Evolutionary conservation across 2,329 filamentous ascomycete genomes (phyloP).

Genomic region (Neofusicoccum umdonicola): DNA sequence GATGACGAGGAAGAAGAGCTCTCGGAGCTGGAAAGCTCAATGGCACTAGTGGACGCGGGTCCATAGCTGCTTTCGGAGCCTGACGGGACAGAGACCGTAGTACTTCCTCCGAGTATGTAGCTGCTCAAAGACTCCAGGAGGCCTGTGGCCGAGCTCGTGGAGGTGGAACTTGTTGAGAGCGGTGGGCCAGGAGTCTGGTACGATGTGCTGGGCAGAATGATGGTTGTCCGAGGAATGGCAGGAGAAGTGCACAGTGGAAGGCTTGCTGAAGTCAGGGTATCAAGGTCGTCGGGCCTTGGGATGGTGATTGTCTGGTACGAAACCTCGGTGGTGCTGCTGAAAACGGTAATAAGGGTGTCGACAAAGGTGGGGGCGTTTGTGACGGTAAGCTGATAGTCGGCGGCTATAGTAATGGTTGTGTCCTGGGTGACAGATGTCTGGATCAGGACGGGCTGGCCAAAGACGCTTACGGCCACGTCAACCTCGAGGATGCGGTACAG

Average conservation of each 20-base stretch:
- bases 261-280: too few relatives aligned
- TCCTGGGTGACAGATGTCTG: not conserved
- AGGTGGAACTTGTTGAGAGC: not conserved
- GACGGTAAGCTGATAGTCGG: not conserved
- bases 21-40: not conserved
- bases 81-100: not conserved
- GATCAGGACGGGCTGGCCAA: not conserved
- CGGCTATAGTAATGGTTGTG: not conserved
- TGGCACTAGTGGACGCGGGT: not conserved
- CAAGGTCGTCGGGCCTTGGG: not conserved
- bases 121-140: not conserved
- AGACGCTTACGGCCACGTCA: not conserved
- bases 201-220: not conserved
- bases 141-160: not conserved
- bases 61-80: not conserved
- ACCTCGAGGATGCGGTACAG: not conserved
- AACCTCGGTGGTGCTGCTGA: not conserved
- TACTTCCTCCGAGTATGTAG: not conserved
- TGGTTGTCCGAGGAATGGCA: not conserved
- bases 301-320: not conserved
- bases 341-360: not conserved
- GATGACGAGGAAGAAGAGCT: not conserved
- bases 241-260: not conserved
- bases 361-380: not conserved
- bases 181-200: not conserved